Evolutionary conservation across 2,329 filamentous ascomycete genomes (phyloP), one percentile per base, ranked within the genome.

Genomic region (Amauroascus verrucosus): DNA sequence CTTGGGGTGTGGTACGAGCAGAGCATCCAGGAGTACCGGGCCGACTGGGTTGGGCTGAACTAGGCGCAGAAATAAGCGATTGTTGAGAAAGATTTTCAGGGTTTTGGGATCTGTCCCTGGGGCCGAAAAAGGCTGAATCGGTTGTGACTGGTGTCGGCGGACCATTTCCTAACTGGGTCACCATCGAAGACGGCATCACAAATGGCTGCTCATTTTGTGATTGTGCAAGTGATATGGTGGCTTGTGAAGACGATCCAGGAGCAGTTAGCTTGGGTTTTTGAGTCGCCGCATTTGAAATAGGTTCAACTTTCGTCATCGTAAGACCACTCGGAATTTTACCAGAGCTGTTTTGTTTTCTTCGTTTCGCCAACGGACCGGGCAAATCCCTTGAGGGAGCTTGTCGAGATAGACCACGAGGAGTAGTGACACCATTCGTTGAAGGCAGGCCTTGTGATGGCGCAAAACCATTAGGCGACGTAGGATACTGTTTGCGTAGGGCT

Each of bases 221-320:
- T 48, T 67, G 63, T 54, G 68, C 14, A 22, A 70, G 18, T 62
- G 63, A 60, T 46, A 63, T 59, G 55, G 65, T 63, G 1, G 67
- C 67, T 18, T 73, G 70, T 58, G 75, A 74, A 26, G 67, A 64
- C 58, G 69, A 57, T 67, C 73, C 57, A 64, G 65, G 62, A 53
- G 64, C 60, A 57, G 70, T 63, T 62, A 72, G 63, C 61, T 77
- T 63, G 59, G 68, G 58, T 26, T 59, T 52, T 59, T 20, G 62
- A 66, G 64, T 16, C 59, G 48, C 54, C 38, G 37, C 72, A 16
- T 41, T 38, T 20, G 43, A 72, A 53, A 67, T 72, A 1, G 80
- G 83, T 60, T 93, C 86, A 33, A 93, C 74, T 53, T 82, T 82
- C 1, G 89, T 95, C 89, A 95, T 95, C 1, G 50, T 30, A 6